Conservation (phyloP, 75 land plant genomes). For the Sequoiadendron giganteum region DNA sequence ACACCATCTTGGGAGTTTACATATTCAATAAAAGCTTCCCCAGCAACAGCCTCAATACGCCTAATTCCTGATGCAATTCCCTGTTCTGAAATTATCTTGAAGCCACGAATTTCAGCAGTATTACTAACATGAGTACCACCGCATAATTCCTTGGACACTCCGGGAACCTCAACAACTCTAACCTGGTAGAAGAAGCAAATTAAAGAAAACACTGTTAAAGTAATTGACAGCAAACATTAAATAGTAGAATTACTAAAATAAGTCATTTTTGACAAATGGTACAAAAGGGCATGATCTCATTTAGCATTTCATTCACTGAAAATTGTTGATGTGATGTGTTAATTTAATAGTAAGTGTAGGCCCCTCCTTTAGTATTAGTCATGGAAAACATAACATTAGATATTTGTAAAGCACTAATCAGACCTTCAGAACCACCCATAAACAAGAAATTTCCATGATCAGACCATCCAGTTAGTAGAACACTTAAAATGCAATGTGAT, state of each 20-base stretch:
- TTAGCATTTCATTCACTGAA: not conserved
- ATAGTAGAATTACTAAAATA: not conserved
- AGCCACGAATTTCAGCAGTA: slow-evolving; percentile 86
- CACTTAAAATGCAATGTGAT: not conserved
- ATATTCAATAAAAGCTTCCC: slow-evolving; percentile 88
- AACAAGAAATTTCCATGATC: not conserved
- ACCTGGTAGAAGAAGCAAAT: slow-evolving; percentile 43
- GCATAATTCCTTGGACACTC: slow-evolving; percentile 94
- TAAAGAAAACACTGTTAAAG: not conserved
- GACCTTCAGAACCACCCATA: not conserved
- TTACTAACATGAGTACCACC: slow-evolving; percentile 98
- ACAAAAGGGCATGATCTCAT: not conserved
- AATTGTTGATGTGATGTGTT: not conserved
- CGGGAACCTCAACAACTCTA: slow-evolving; percentile 91
- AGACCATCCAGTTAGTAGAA: not conserved
- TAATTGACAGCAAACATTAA: not conserved
- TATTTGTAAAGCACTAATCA: not conserved
- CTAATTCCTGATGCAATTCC: slow-evolving; percentile 94
- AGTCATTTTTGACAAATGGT: not conserved
- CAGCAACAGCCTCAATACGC: slow-evolving; percentile 98
- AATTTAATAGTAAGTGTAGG: not conserved
- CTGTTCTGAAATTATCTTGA: slow-evolving; percentile 91
- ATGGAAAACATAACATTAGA: not conserved
- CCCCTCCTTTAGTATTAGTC: not conserved
- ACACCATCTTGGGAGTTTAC: slow-evolving; percentile 63